A percentile compares a stretch with the other conserved stretches of the same genome.
These are phyloP conservation scores for Hansenula anomala DNA, from an alignment of 1,139 yeast genomes.

Conservation along the genomic window DNA sequence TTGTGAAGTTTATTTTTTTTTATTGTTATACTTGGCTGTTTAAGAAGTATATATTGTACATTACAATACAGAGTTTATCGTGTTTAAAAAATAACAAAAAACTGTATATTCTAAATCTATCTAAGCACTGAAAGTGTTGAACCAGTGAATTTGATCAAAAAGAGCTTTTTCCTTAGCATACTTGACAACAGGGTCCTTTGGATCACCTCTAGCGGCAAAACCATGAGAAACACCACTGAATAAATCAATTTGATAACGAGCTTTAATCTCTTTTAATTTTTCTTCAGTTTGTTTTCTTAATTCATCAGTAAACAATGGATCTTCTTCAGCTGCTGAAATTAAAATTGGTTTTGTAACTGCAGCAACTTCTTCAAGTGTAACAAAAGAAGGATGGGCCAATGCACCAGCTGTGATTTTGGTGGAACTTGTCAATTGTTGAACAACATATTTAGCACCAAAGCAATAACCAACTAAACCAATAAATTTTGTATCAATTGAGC, in stretches of 20 bases:
- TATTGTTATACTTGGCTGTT: not conserved
- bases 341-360: constrained; percentile 55
- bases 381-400: constrained; percentile 76
- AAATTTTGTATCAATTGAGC: constrained; percentile 44
- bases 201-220: constrained; percentile 73
- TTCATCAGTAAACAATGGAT: constrained; percentile 56
- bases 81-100: too few species aligned
- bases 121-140: constrained; percentile 23
- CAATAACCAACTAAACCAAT: constrained; percentile 73
- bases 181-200: constrained; percentile 43
- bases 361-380: constrained; percentile 57
- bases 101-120: too few species aligned
- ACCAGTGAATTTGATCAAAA: constrained; percentile 54
- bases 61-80: too few species aligned
- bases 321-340: constrained; percentile 71
- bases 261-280: constrained; percentile 44
- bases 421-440: constrained; percentile 44
- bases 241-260: constrained; percentile 53
- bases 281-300: constrained; percentile 57
- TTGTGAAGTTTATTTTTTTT: too few species aligned
- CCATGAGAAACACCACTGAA: constrained; percentile 69
- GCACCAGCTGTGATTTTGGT: constrained; percentile 59
- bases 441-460: constrained; percentile 71
- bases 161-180: constrained; percentile 72
- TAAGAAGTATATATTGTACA: too few species aligned